Conservation (phyloP, 768 basidiomycete genomes). For the Calocybe cyanea region DNA sequence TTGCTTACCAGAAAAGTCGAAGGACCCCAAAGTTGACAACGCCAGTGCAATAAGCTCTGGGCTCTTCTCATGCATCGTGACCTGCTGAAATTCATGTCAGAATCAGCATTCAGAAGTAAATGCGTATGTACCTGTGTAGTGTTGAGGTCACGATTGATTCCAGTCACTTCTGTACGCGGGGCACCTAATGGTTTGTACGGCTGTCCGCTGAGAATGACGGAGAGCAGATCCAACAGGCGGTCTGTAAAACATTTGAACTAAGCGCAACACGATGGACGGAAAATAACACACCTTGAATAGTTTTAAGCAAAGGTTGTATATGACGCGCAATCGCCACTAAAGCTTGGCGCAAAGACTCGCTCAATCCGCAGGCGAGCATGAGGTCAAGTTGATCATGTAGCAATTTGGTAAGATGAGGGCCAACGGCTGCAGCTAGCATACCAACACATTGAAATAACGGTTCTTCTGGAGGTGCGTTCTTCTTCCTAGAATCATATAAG, state of each 20-base stretch:
- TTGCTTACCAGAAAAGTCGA: conserved; percentile 89
- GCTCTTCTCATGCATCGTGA: conserved; percentile 52
- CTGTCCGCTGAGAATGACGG: conserved; percentile 76
- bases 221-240: conserved; percentile 83
- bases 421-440: conserved; percentile 93
- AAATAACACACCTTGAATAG: conserved; percentile 72
- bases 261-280: not conserved
- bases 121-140: conserved; percentile 37
- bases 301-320: conserved; percentile 87
- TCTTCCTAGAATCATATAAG: conserved; percentile 44
- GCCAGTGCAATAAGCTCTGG: conserved; percentile 78
- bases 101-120: not conserved
- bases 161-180: conserved; percentile 56
- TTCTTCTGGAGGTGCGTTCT: conserved; percentile 90
- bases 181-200: conserved; percentile 87
- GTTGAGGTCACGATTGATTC: conserved; percentile 48
- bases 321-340: conserved; percentile 79
- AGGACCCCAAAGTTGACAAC: conserved; percentile 79
- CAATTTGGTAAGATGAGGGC: conserved; percentile 91
- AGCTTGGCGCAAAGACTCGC: conserved; percentile 82
- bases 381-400: conserved; percentile 95
- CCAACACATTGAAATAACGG: conserved; percentile 97
- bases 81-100: conserved; percentile 24
- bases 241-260: conserved; percentile 41
- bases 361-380: conserved; percentile 93